Base-by-base conservation (phyloP, 2,329 filamentous ascomycete genomes). In the Alternaria tenuissima region DNA sequence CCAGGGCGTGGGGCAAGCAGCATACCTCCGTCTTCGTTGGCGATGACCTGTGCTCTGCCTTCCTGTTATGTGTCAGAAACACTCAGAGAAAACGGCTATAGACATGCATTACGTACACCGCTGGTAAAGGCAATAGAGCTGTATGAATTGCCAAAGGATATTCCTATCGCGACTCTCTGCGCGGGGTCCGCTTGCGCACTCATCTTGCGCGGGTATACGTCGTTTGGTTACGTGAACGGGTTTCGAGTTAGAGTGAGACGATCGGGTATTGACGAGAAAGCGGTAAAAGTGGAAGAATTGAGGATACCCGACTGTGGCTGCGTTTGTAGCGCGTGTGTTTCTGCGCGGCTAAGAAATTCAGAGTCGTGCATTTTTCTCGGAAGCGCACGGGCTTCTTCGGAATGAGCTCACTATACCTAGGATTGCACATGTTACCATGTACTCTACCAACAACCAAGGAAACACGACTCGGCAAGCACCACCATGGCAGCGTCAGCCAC, bases 71-170 rank as follows among this genome's bases (percentile, higher is more conserved):
- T 46, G 65, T 72, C 58, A 72, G 62, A 28, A 34, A 32, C 39
- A 30, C 30, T 20, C 8, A 30, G 7, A 32, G 8, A 6, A 7
- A 5, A 9, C 2, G 1, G 16, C 26, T 16, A 12, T 4, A 7
- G 11, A 4, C 12, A n/a, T 6, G 16, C 5, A 43, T 36, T 12
- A 64, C 84, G 66, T 80, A 87, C 86, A 64, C 81, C 81, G 64
- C 90, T 87, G 47, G 94, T 96, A 79, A 89, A 93, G 73, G 94
- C 94, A 82, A 99, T 97, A 62, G 93, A 97, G 84, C 93, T 96
- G 89, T 97, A 96, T 64, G 93, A 94, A 85, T 98, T 99, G 82
- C 95, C 95, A 85, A 98, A 97, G 70, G 94, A 91, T 78, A 99
- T 93, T 79, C 95, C 95, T 82, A 99, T 98, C 78, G 91, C 92